Evolutionary conservation across 176 grass and related monocot species (phyloP).

Genomic region (Phoenix dactylifera): DNA sequence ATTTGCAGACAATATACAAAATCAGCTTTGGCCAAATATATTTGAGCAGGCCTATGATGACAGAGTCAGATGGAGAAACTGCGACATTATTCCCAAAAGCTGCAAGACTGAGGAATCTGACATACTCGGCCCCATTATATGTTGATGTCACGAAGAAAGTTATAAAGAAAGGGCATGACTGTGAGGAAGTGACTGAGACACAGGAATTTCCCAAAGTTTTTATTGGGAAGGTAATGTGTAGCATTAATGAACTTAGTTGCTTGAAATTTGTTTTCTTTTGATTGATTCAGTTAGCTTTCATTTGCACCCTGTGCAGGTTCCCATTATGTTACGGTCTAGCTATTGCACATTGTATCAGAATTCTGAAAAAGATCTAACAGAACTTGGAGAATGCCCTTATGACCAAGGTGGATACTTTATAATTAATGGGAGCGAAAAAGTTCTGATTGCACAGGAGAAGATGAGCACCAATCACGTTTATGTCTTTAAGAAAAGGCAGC

Average conservation of each 20-base stretch:
- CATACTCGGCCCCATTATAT: constrained; percentile 90
- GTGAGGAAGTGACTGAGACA: constrained; percentile 92
- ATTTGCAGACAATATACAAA: constrained; percentile 73
- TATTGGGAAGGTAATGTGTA: constrained; percentile 69
- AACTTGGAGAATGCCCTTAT: constrained; percentile 93
- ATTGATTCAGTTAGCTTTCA: constrained; percentile 5
- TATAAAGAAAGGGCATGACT: constrained; percentile 97
- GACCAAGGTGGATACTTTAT: constrained; percentile 97
- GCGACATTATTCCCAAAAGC: constrained; percentile 92
- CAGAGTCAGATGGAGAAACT: constrained; percentile 92
- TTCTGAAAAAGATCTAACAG: constrained; percentile 90
- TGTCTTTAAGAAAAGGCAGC: constrained; percentile 98
- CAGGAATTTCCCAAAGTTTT: constrained; percentile 90
- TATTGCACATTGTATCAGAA: constrained; percentile 89
- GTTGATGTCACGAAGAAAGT: constrained; percentile 90
- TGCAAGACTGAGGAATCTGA: constrained; percentile 84
- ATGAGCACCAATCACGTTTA: constrained; percentile 99
- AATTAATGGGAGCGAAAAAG: constrained; percentile 95
- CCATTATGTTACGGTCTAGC: constrained; percentile 93
- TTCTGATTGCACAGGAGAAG: constrained; percentile 97
- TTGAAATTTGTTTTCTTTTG: constrained; percentile 15
- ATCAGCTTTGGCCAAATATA: constrained; percentile 95
- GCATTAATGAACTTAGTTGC: not conserved
- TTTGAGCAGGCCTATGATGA: constrained; percentile 95
- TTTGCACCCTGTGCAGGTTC: constrained; percentile 36